A percentile compares a stretch with the other conserved stretches of the same genome.
Conservation (phyloP, 148 eudicot genomes). For the Euryodendron excelsum region DNA sequence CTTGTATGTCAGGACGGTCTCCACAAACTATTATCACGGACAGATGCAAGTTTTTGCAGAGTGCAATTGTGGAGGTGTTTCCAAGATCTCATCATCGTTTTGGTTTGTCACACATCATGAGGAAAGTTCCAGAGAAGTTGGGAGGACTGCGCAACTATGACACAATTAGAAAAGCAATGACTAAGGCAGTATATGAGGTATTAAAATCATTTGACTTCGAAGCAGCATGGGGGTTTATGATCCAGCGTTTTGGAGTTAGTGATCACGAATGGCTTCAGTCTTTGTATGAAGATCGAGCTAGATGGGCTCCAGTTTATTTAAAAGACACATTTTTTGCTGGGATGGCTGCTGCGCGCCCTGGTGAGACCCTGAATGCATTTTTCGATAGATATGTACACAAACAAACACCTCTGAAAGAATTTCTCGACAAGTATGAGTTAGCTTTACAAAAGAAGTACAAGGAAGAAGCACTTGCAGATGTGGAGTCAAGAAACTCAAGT, state of each 20-base stretch:
- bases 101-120: conserved; percentile 58
- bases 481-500: conserved; percentile 50
- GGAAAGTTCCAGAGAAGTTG: conserved; percentile 65
- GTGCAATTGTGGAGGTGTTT: conserved; percentile 51
- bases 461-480: conserved; percentile 65
- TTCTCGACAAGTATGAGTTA: conserved; percentile 72
- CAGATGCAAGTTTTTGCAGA: conserved; percentile 49
- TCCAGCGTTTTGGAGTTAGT: conserved; percentile 47
- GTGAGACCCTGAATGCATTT: conserved; percentile 44
- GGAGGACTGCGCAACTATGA: conserved; percentile 66
- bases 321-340: conserved; percentile 73
- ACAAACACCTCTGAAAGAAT: conserved; percentile 74
- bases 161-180: conserved; percentile 44
- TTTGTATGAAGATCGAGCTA: conserved; percentile 63
- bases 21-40: conserved; percentile 76
- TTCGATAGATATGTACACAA: conserved; percentile 68
- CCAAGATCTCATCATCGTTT: conserved; percentile 65
- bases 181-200: conserved; percentile 54
- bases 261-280: conserved; percentile 68
- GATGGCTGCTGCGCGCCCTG: conserved; percentile 46
- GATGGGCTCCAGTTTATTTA: conserved; percentile 68
- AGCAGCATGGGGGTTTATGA: conserved; percentile 63
- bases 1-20: conserved; percentile 38
- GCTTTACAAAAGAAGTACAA: conserved; percentile 63
- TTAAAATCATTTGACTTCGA: conserved; percentile 67